Percentiles rank a stretch among this genome's conserved stretches.
Evolutionary conservation across 2,329 filamentous ascomycete species (phyloP).

Genomic region (Verticillium klebahnii): DNA sequence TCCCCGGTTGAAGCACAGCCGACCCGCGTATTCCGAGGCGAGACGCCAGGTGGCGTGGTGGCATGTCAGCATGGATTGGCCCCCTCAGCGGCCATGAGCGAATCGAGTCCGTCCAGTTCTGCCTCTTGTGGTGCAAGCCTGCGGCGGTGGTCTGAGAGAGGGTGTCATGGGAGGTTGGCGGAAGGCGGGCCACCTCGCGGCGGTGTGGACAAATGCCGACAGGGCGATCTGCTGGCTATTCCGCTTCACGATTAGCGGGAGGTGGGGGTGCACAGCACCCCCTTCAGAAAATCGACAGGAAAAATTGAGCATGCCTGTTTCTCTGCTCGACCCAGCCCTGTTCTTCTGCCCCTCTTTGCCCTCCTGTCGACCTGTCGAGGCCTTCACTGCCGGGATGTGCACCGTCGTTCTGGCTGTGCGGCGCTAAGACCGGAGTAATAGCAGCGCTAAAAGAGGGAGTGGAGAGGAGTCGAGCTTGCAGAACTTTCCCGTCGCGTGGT

Average conservation of each 20-base stretch:
- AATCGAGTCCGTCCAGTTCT: neutral
- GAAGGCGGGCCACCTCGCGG: slow-evolving; percentile 12
- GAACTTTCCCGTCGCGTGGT: neutral
- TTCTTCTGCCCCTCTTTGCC: neutral
- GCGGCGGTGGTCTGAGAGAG: neutral
- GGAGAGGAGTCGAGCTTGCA: neutral
- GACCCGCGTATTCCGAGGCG: neutral
- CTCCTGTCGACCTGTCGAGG: neutral
- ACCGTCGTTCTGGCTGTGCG: neutral
- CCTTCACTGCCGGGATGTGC: neutral
- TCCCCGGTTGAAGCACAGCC: too few species aligned
- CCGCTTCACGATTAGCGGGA: slow-evolving; percentile 7
- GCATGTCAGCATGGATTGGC: neutral
- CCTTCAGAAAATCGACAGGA: neutral
- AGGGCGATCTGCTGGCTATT: slow-evolving; percentile 16
- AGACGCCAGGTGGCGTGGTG: neutral
- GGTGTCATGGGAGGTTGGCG: neutral
- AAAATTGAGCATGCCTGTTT: neutral
- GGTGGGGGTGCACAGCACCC: neutral
- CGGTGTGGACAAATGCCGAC: slow-evolving; percentile 14
- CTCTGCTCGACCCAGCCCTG: neutral
- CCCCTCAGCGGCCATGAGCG: neutral
- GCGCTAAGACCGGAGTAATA: neutral
- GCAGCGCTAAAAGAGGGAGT: neutral
- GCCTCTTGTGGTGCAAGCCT: neutral